Evolutionary conservation across 2,329 filamentous ascomycete genomes (phyloP).

Genomic region (Aureobasidium sp.): DNA sequence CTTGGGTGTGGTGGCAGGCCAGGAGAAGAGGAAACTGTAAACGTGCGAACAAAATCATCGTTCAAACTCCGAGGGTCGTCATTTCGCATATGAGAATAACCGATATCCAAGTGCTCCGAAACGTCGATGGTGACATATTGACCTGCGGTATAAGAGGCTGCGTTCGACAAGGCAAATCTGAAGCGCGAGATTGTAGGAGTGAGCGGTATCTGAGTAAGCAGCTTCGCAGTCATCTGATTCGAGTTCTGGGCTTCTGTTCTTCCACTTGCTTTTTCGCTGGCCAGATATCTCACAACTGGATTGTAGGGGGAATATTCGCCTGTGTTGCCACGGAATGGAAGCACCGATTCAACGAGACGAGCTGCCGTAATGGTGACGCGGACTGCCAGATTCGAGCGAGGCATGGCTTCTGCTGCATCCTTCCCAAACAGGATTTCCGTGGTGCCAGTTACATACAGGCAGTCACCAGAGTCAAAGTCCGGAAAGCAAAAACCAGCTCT

Average conservation of each 20-base stretch:
- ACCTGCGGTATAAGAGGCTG: slow-evolving; percentile 52
- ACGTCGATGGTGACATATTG: slow-evolving; percentile 76
- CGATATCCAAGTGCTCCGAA: slow-evolving; percentile 56
- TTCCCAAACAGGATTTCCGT: slow-evolving; percentile 58
- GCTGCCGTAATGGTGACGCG: slow-evolving; percentile 55
- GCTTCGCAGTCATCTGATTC: slow-evolving; percentile 38
- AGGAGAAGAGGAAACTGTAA: slow-evolving; percentile 64
- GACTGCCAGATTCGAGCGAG: slow-evolving; percentile 64
- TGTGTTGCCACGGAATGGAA: slow-evolving; percentile 57
- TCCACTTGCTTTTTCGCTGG: slow-evolving; percentile 45
- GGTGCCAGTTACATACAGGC: slow-evolving; percentile 65
- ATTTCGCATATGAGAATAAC: slow-evolving; percentile 78
- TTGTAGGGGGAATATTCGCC: slow-evolving; percentile 69
- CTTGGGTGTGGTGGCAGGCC: slow-evolving; percentile 20
- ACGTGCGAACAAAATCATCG: slow-evolving; percentile 76
- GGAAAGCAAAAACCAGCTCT: slow-evolving; percentile 63
- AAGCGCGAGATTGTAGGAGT: slow-evolving; percentile 62
- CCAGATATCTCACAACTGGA: slow-evolving; percentile 58
- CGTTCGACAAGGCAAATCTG: slow-evolving; percentile 41
- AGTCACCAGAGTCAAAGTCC: slow-evolving; percentile 62
- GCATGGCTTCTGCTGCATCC: slow-evolving; percentile 54
- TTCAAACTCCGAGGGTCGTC: slow-evolving; percentile 72
- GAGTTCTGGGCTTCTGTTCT: slow-evolving; percentile 11
- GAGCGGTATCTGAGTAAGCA: slow-evolving; percentile 51
- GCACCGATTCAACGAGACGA: slow-evolving; percentile 54